Evolutionary conservation across 1,139 yeast species (phyloP).

Genomic region (Entelexis sorbosivorans): DNA sequence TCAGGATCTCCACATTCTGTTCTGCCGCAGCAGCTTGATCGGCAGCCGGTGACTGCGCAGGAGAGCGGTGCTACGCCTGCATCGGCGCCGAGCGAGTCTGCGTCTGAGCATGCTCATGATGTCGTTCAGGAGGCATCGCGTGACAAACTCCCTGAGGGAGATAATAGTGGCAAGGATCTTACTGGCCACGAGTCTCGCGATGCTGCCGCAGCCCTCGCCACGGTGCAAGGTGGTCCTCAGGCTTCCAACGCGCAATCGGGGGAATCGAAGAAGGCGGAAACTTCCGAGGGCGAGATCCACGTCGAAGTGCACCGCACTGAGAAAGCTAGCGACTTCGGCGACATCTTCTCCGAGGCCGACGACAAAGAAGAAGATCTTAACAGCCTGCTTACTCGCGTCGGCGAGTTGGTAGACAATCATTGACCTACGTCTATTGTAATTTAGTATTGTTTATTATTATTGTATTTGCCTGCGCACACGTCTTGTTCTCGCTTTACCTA

Average conservation of each 20-base stretch:
- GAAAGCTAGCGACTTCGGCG: neutral
- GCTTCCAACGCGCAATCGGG: no score
- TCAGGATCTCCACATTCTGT: no score
- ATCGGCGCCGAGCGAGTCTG: neutral
- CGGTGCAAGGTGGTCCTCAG: no score
- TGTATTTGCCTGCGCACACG: neutral
- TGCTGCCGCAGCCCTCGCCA: neutral
- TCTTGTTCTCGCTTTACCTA: no score
- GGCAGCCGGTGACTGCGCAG: neutral
- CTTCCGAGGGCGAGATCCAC: neutral
- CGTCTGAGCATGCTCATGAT: neutral
- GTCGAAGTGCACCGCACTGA: neutral
- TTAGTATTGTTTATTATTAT: slow-evolving; percentile 9
- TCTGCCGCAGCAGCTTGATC: neutral
- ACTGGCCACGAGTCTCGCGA: no score
- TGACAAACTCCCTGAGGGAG: neutral
- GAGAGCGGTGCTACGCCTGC: neutral
- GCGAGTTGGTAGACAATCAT: slow-evolving; percentile 28
- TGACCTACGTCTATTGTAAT: slow-evolving; percentile 4
- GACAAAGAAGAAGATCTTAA: slow-evolving; percentile 24
- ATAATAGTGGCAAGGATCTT: neutral
- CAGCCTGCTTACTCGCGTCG: slow-evolving; percentile 28
- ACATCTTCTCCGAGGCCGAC: neutral
- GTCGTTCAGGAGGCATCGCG: neutral
- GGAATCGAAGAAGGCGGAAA: no score